These are phyloP conservation scores for Apiospora phragmitis DNA, from an alignment of 2,329 filamentous ascomycete genomes.

Conservation along the genomic window DNA sequence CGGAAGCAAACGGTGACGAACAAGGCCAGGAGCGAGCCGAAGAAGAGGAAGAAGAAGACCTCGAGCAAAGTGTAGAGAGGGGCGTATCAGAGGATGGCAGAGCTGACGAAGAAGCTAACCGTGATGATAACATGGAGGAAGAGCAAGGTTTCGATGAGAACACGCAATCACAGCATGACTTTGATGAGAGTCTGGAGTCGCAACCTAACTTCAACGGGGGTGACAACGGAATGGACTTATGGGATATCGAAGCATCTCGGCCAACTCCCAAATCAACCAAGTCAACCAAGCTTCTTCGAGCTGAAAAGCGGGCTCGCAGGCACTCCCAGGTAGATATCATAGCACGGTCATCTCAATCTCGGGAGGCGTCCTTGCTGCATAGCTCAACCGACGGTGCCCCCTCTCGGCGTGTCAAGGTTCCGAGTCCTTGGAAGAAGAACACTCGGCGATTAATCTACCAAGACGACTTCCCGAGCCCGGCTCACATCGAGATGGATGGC, in stretches of 20 bases:
- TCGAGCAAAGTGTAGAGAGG: slow-evolving; percentile 9
- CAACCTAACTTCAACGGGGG: slow-evolving; percentile 31
- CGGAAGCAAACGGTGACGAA: slow-evolving; percentile 10
- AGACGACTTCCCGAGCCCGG: slow-evolving; percentile 31
- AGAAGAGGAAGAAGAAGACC: slow-evolving; percentile 9
- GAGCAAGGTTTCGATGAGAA: background rate
- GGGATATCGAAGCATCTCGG: slow-evolving; percentile 58
- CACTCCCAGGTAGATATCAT: slow-evolving; percentile 14
- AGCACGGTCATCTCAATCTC: slow-evolving; percentile 16
- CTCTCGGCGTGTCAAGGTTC: slow-evolving; percentile 34
- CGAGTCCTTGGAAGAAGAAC: slow-evolving; percentile 43
- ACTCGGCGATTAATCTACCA: slow-evolving; percentile 32
- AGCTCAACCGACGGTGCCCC: slow-evolving; percentile 16
- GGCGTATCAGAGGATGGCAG: slow-evolving; percentile 16
- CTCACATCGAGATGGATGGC: slow-evolving; percentile 34
- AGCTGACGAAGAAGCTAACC: slow-evolving; percentile 12
- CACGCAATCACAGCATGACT: background rate
- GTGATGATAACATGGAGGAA: slow-evolving; percentile 31
- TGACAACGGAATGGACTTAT: slow-evolving; percentile 44
- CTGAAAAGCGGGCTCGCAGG: slow-evolving; percentile 19
- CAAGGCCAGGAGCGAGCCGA: slow-evolving; percentile 15
- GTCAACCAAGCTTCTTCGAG: slow-evolving; percentile 20
- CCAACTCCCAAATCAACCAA: slow-evolving; percentile 37
- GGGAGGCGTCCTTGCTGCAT: slow-evolving; percentile 2
- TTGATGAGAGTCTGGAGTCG: slow-evolving; percentile 1